Evolutionary conservation across 495 filamentous ascomycete genomes (phyloP).

Genomic region (Durotheca rogersii): DNA sequence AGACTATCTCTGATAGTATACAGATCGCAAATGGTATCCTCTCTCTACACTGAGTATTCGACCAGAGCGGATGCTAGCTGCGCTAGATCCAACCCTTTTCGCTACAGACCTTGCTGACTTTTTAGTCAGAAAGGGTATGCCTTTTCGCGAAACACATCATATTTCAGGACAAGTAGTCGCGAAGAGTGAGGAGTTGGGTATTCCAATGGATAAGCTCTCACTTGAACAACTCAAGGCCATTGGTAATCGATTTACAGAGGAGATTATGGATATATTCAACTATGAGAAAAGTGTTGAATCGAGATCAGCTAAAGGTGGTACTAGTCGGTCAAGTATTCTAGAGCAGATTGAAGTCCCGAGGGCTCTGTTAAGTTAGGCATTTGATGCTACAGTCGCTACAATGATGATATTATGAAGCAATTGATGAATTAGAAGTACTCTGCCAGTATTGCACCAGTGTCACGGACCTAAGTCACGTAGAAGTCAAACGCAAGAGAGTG

Average conservation of each 20-base stretch:
- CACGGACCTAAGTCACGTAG: no score
- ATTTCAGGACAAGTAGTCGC: slow-evolving; percentile 81
- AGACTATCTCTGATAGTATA: slow-evolving; percentile 81
- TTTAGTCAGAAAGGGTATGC: slow-evolving; percentile 84
- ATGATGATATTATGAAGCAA: no score
- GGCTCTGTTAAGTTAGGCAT: no score
- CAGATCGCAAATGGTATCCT: slow-evolving; percentile 85
- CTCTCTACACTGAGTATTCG: slow-evolving; percentile 67
- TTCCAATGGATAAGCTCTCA: slow-evolving; percentile 75
- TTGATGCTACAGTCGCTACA: no score
- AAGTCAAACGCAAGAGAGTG: no score
- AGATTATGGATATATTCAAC: slow-evolving; percentile 73
- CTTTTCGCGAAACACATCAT: slow-evolving; percentile 84
- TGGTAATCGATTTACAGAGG: slow-evolving; percentile 71
- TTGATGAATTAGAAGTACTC: no score
- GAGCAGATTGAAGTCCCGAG: slow-evolving; percentile 78
- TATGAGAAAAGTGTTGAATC: slow-evolving; percentile 88
- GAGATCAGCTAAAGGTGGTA: slow-evolving; percentile 78
- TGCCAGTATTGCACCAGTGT: no score
- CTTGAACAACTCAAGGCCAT: slow-evolving; percentile 69
- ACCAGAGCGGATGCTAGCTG: slow-evolving; percentile 74
- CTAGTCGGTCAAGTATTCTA: slow-evolving; percentile 69
- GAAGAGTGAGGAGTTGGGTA: slow-evolving; percentile 59
- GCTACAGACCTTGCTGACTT: slow-evolving; percentile 88
- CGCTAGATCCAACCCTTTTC: slow-evolving; percentile 67